Evolutionary conservation across 2,329 filamentous ascomycete species (phyloP).

Genomic region (Fusarium miscanthi): DNA sequence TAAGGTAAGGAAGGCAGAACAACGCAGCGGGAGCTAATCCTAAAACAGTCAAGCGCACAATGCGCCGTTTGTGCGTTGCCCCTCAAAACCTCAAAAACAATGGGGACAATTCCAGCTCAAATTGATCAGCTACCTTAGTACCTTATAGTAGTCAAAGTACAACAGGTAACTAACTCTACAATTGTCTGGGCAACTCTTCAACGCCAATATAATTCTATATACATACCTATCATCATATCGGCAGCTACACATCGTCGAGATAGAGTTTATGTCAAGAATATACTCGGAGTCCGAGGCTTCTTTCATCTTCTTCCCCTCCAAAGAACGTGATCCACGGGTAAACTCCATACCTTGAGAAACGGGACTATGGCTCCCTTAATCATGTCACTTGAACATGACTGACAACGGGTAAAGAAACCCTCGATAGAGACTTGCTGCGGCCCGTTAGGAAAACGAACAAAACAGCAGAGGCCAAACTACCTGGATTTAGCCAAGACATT

Average conservation of each 20-base stretch:
- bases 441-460: neutral
- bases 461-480: conserved; percentile 29
- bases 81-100: neutral
- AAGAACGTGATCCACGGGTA: neutral
- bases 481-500: conserved; percentile 25
- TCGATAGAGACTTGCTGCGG: neutral
- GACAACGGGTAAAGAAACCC: neutral
- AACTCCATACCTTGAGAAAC: neutral
- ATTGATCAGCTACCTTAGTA: neutral
- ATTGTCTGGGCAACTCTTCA: neutral
- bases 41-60: conserved; percentile 5
- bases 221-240: neutral
- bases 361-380: neutral
- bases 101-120: neutral
- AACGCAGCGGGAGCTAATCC: neutral
- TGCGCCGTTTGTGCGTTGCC: conserved; percentile 2
- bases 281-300: neutral
- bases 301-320: neutral
- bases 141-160: neutral
- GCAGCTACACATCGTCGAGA: neutral
- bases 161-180: neutral
- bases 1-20: too few species aligned
- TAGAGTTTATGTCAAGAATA: neutral
- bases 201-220: neutral
- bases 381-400: neutral